Conservation (phyloP, 305 asterid genomes). For the Fraxinus albicans region DNA sequence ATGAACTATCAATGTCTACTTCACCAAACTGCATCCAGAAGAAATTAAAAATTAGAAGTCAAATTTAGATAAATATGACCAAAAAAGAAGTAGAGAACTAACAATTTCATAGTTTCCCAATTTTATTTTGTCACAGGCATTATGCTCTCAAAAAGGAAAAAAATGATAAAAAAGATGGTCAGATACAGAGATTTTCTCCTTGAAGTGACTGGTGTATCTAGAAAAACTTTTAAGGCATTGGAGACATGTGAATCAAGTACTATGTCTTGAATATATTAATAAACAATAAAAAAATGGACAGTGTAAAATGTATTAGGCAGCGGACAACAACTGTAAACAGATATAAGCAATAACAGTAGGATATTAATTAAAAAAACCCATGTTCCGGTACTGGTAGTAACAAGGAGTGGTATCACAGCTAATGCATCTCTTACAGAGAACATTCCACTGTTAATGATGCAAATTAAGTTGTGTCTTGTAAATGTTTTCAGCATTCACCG, state of each 20-base stretch:
- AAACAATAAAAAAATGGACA: background rate
- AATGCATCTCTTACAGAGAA: background rate
- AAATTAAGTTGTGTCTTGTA: background rate
- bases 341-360: background rate
- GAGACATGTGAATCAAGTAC: background rate
- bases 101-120: background rate
- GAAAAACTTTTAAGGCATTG: background rate
- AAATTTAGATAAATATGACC: background rate
- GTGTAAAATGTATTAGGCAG: background rate
- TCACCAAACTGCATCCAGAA: conserved; percentile 86
- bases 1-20: conserved; percentile 91
- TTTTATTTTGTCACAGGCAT: background rate
- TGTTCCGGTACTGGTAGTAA: background rate
- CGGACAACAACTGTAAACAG: background rate
- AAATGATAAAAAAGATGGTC: background rate
- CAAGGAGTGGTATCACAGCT: background rate
- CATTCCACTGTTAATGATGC: background rate
- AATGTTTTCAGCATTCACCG: background rate
- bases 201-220: background rate
- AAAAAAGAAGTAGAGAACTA: background rate
- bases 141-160: background rate
- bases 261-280: background rate
- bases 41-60: conserved; percentile 20
- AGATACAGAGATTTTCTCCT: background rate
- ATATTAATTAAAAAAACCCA: background rate